Evolutionary conservation across 2,329 filamentous ascomycete species (phyloP).

Genomic region (Aspergillus terreus): DNA sequence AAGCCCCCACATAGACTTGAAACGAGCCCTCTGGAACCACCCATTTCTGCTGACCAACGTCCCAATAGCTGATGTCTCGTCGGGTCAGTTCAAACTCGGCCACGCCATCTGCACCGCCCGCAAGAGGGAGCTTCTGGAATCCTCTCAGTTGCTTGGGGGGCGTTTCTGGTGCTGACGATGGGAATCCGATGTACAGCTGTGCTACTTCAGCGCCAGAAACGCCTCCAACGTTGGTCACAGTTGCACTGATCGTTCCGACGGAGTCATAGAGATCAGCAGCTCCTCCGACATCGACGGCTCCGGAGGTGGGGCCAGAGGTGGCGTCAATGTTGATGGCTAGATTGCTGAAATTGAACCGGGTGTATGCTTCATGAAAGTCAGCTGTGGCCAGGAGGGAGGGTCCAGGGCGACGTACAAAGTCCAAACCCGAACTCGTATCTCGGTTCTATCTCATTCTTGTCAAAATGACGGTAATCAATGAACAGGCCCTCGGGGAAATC

Average conservation of each 20-base stretch:
- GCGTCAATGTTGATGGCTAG: background rate
- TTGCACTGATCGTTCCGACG: slow-evolving; percentile 47
- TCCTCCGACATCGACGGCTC: slow-evolving; percentile 41
- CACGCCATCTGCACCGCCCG: slow-evolving; percentile 37
- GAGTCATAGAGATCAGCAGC: slow-evolving; percentile 53
- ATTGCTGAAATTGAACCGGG: background rate
- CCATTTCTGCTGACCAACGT: slow-evolving; percentile 33
- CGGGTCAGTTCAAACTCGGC: slow-evolving; percentile 46
- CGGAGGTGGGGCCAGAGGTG: background rate
- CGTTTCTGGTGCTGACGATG: slow-evolving; percentile 20
- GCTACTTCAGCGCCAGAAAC: slow-evolving; percentile 48
- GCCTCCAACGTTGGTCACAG: slow-evolving; percentile 51
- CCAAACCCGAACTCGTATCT: slow-evolving; percentile 37
- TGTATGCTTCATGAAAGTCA: background rate
- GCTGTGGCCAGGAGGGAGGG: background rate
- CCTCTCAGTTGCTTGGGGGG: slow-evolving; percentile 44
- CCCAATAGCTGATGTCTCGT: slow-evolving; percentile 36
- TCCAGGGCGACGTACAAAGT: slow-evolving; percentile 17
- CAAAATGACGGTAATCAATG: slow-evolving; percentile 54
- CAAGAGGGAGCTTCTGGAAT: slow-evolving; percentile 50
- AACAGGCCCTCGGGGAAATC: slow-evolving; percentile 51
- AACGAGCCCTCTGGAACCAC: slow-evolving; percentile 23
- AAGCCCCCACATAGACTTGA: slow-evolving; percentile 22
- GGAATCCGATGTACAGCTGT: slow-evolving; percentile 54
- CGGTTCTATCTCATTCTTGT: slow-evolving; percentile 33